A percentile compares a stretch with the other conserved stretches of the same genome.
Evolutionary conservation across 2,329 filamentous ascomycete genomes (phyloP).

Genomic region (Xylaria digitata): DNA sequence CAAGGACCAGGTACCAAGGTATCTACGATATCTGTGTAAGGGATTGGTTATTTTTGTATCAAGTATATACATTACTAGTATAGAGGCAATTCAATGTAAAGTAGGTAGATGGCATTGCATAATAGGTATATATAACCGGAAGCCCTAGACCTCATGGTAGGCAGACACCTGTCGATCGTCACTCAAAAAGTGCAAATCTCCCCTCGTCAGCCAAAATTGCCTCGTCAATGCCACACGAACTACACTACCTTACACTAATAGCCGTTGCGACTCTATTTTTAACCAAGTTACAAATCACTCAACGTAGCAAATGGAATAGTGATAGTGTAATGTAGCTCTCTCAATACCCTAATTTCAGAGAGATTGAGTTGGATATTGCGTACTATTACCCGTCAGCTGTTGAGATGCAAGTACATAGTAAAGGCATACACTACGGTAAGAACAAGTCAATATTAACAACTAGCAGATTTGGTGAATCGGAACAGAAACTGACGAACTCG

Average conservation of each 20-base stretch:
- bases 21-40: neutral
- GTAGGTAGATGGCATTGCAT: neutral
- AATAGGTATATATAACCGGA: no score
- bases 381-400: neutral
- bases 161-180: conserved; percentile 7
- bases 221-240: conserved; percentile 23
- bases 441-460: neutral
- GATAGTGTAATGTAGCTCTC: neutral
- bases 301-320: neutral
- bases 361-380: neutral
- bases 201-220: conserved; percentile 19
- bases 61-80: no score
- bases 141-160: neutral
- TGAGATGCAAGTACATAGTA: neutral
- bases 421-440: neutral
- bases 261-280: conserved; percentile 37
- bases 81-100: neutral
- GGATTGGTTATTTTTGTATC: neutral
- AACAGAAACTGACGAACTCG: neutral
- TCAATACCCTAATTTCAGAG: neutral
- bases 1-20: neutral
- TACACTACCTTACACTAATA: conserved; percentile 10
- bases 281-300: conserved; percentile 24
- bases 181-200: conserved; percentile 5
- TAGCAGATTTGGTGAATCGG: neutral